phyloP scores from a whole-genome alignment of 768 basidiomycete species.

The Chlorophyllum brunneum region DNA sequence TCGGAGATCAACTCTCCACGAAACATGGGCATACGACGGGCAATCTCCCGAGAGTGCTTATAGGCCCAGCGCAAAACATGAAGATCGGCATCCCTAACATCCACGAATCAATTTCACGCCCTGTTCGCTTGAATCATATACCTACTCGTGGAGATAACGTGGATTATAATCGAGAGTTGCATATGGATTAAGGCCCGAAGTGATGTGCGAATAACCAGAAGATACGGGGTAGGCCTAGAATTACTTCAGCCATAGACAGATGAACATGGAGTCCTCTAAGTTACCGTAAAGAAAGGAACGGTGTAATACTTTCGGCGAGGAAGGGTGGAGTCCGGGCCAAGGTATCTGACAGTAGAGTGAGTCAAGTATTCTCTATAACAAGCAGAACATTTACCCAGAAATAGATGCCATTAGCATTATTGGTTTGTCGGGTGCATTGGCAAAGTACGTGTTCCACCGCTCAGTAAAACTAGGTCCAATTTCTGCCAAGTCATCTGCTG shows the following conservation, averaged over 20 bases:
- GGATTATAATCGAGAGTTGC: slow-evolving; percentile 42
- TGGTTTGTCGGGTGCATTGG: slow-evolving; percentile 50
- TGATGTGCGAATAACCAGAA: slow-evolving; percentile 45
- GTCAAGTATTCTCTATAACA: neutral
- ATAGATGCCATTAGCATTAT: slow-evolving; percentile 39
- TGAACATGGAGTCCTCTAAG: neutral
- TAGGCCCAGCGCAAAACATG: slow-evolving; percentile 46
- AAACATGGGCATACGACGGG: slow-evolving; percentile 46
- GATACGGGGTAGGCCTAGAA: slow-evolving; percentile 37
- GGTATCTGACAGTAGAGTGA: slow-evolving; percentile 14
- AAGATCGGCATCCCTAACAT: slow-evolving; percentile 37
- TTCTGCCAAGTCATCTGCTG: slow-evolving; percentile 39
- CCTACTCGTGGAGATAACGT: slow-evolving; percentile 41
- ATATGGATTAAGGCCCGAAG: slow-evolving; percentile 34
- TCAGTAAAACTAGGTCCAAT: slow-evolving; percentile 45
- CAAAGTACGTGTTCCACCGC: slow-evolving; percentile 50
- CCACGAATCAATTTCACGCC: neutral
- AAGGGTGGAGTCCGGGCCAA: slow-evolving; percentile 15
- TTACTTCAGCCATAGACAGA: neutral
- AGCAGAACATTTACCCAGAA: slow-evolving; percentile 31
- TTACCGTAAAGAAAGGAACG: slow-evolving; percentile 18
- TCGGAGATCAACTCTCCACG: slow-evolving; percentile 32
- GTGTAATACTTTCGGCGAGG: slow-evolving; percentile 21
- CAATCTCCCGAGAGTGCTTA: slow-evolving; percentile 51
- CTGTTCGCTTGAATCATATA: neutral